Base-by-base conservation (phyloP, 2,329 filamentous ascomycete genomes). In the Penicillium sp. region DNA sequence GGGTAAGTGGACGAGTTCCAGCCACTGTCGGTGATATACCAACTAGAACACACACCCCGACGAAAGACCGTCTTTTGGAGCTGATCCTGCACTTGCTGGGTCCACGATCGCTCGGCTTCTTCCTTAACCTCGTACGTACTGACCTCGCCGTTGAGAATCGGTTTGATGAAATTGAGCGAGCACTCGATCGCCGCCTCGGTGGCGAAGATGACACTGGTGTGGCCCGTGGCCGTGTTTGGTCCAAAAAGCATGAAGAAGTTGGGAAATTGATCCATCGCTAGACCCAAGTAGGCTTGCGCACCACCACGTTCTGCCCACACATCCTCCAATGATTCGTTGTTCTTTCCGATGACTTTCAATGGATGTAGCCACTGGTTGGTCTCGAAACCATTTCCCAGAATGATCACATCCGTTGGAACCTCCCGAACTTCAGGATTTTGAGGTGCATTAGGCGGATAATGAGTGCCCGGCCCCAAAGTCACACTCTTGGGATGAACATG, bases 201-300 rank as follows among this genome's bases (percentile, higher is more conserved):
- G 0, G 77, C 74, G 51, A 81, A 68, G 30, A 81, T 70, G 7
- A 79, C 74, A 9, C 72, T 76, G 0, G 69, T 74, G 55, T 84
- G 79, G 0, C 79, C 80, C 0, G 79, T 82, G 0, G 66, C 68
- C 0, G 76, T 74, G 52, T 84, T 84, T 0, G 79, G 79, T 0
- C 79, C 79, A 27, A 79, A 71, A 0, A 82, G 59, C 39, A 80
- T 67, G 60, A 82, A 82, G 51, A 82, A 77, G 52, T 83, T 83
- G 2, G 79, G 79, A 50, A 80, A 81, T 0, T 73, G 73, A 45
- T 74, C 74, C 57, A 82, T 62, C 1, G 72, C 69, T 1, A 72
- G 72, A 14, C 72, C 73, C 37, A 77, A 72, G 53, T 84, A 84
- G 0, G 78, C 80, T 44, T 75, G 76, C 0, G 75, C 64, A 0